Percentiles rank a stretch among this genome's conserved stretches.
Evolutionary conservation across 2,329 filamentous ascomycete genomes (phyloP).

Genomic region (Lasiodiplodia citricola): DNA sequence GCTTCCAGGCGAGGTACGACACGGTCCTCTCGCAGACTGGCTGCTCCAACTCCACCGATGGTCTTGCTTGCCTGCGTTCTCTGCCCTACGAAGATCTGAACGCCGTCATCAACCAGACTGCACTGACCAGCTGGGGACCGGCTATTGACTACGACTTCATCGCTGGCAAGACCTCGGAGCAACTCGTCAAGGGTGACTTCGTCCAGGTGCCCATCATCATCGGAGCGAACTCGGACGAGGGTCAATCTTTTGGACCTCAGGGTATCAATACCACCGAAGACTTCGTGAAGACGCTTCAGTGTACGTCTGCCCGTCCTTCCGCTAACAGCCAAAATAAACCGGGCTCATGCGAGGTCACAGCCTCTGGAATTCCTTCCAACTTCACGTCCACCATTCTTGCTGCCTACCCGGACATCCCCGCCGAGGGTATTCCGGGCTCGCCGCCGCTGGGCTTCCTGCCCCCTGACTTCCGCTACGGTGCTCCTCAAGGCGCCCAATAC

Average conservation of each 20-base stretch:
- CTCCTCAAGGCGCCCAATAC: constrained; percentile 49
- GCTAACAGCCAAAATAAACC: constrained; percentile 31
- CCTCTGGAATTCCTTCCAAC: constrained; percentile 36
- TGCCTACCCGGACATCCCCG: constrained; percentile 36
- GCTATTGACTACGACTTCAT: constrained; percentile 64
- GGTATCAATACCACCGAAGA: constrained; percentile 62
- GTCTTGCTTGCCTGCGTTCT: constrained; percentile 59
- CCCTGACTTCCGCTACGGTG: constrained; percentile 27
- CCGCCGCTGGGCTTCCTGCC: constrained; percentile 19
- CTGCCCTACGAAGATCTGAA: constrained; percentile 66
- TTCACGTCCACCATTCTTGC: constrained; percentile 35
- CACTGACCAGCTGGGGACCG: constrained; percentile 45
- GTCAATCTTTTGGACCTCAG: constrained; percentile 59
- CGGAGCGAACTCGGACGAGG: constrained; percentile 71
- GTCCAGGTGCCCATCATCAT: constrained; percentile 68
- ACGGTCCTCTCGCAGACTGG: constrained; percentile 63
- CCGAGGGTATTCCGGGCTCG: constrained; percentile 22
- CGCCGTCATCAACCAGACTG: constrained; percentile 54
- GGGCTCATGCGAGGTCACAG: constrained; percentile 42
- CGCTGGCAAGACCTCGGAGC: constrained; percentile 56
- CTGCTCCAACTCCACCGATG: constrained; percentile 58
- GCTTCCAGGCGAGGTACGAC: constrained; percentile 66
- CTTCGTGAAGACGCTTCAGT: constrained; percentile 50
- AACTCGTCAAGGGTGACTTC: constrained; percentile 64
- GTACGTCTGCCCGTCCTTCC: constrained; percentile 13